Conservation (phyloP, 805 yeast species). For the Myxozyma kluyveri region DNA sequence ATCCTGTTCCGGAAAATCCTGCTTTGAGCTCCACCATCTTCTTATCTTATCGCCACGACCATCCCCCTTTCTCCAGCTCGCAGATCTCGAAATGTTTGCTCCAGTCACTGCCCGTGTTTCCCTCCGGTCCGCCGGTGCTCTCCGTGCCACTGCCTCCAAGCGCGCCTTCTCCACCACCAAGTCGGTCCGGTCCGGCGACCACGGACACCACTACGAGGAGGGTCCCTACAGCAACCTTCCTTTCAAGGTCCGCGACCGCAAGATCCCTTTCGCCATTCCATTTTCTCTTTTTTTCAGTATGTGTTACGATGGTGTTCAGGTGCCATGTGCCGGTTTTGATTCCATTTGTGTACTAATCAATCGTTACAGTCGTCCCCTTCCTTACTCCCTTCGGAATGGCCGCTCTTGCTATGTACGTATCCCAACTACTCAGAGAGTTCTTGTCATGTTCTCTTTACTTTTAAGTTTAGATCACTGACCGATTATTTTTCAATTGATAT, state of each 20-base stretch:
- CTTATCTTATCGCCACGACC: background rate
- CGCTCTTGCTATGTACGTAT: slow-evolving; percentile 24
- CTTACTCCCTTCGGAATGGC: slow-evolving; percentile 31
- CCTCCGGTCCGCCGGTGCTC: slow-evolving; percentile 12
- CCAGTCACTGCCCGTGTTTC: slow-evolving; percentile 21
- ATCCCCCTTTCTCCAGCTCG: background rate
- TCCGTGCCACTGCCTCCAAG: slow-evolving; percentile 15
- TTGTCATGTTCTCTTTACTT: background rate
- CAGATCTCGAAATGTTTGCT: slow-evolving; percentile 14
- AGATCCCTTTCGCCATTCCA: slow-evolving; percentile 37
- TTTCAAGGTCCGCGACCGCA: slow-evolving; percentile 90
- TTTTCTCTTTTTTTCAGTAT: slow-evolving; percentile 23
- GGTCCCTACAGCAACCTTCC: slow-evolving; percentile 93
- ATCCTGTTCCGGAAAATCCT: background rate
- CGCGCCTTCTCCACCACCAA: slow-evolving; percentile 39
- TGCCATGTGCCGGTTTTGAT: background rate
- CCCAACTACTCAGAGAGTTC: too few species aligned
- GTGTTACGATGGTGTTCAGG: slow-evolving; percentile 2
- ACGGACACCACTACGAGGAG: slow-evolving; percentile 58
- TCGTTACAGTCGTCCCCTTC: slow-evolving; percentile 22
- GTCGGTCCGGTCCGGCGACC: slow-evolving; percentile 40
- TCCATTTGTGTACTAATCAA: background rate
- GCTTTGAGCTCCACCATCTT: background rate
- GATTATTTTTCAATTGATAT: too few species aligned
- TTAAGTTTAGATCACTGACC: too few species aligned